Evolutionary conservation across 441 rosid genomes (phyloP).

Genomic region (Daphne laureola): DNA sequence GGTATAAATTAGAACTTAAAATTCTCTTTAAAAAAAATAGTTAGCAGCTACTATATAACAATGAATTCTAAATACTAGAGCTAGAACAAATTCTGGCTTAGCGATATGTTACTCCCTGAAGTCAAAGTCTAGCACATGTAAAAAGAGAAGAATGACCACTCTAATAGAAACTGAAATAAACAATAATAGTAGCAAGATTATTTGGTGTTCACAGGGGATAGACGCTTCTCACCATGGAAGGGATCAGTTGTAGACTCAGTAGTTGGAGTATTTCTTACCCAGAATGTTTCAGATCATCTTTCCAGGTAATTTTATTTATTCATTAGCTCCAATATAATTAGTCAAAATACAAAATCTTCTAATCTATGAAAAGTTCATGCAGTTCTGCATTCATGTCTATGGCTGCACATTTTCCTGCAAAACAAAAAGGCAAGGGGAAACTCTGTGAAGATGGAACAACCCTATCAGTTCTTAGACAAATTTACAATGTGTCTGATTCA

Average conservation of each 20-base stretch:
- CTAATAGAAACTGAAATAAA: neutral
- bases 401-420: conserved; percentile 41
- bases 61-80: neutral
- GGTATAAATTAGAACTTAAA: conserved; percentile 25
- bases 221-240: conserved; percentile 65
- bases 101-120: too few species aligned
- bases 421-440: conserved; percentile 15
- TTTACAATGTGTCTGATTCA: conserved; percentile 31
- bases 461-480: conserved; percentile 28
- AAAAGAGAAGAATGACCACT: neutral
- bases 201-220: conserved; percentile 37
- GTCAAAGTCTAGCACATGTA: neutral
- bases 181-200: too few species aligned
- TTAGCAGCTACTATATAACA: too few species aligned
- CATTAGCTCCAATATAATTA: too few species aligned
- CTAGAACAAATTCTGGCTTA: too few species aligned
- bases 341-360: conserved; percentile 8
- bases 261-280: conserved; percentile 65
- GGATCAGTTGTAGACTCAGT: conserved; percentile 68
- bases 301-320: conserved; percentile 37
- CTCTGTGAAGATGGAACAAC: conserved; percentile 27
- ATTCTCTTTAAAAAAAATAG: conserved; percentile 2
- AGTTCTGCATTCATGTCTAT: conserved; percentile 69
- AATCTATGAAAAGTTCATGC: conserved; percentile 19
- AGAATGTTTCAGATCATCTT: conserved; percentile 64